A percentile compares a stretch with the other conserved stretches of the same genome.
Conservation (phyloP, 345 rosid genomes). For the Physaria fendleri region DNA sequence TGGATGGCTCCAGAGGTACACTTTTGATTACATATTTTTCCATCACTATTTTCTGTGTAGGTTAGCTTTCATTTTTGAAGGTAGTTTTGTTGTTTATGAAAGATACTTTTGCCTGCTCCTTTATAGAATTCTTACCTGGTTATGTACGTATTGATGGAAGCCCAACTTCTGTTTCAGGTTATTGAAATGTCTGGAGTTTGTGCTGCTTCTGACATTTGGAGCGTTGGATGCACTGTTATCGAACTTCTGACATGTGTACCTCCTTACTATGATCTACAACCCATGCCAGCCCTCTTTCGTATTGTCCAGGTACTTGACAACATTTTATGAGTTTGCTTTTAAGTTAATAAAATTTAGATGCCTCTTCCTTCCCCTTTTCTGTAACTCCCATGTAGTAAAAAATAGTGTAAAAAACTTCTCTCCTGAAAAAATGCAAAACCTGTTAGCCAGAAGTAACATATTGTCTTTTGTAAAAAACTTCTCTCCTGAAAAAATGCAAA, state of each 20-base stretch:
- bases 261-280: conserved; percentile 96
- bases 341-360: neutral
- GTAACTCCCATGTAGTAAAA: no score
- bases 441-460: conserved; percentile 15
- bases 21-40: neutral
- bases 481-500: no score
- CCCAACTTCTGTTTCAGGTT: conserved; percentile 53
- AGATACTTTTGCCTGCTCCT: no score
- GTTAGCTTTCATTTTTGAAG: no score
- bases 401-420: neutral
- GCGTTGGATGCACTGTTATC: conserved; percentile 99
- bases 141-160: neutral
- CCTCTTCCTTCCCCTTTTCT: neutral
- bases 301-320: conserved; percentile 82
- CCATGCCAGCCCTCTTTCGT: conserved; percentile 97
- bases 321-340: neutral
- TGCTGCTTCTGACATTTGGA: conserved; percentile 99
- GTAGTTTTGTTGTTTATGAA: no score
- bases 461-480: neutral
- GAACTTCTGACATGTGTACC: conserved; percentile 97
- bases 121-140: neutral
- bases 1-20: conserved; percentile 99
- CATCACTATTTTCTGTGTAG: conserved; percentile 7
- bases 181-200: conserved; percentile 99
- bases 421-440: no score